Base-by-base conservation (phyloP, 2,329 filamentous ascomycete genomes). In the Gaeumannomyces sp. region DNA sequence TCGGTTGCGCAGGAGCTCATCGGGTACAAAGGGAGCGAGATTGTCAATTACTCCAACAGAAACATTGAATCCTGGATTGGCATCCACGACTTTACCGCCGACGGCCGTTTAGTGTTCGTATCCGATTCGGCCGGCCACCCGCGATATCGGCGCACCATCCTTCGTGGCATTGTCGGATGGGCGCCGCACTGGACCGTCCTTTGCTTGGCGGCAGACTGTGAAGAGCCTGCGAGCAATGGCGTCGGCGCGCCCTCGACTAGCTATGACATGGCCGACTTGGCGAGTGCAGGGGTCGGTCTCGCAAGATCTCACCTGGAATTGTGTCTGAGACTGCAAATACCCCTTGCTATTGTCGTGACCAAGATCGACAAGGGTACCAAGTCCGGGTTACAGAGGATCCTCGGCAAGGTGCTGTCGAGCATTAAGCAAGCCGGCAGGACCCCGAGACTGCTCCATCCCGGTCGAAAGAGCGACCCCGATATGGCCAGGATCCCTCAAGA, bases 21-120 rank as follows among this genome's bases (percentile, higher is more conserved):
- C 67, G 95, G 95, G 10, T 99, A 98, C 74, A 82, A 84, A 58
- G 78, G 80, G 4, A 72, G 72, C 31, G 72, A 73, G 13, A 82
- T 95, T 56, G 81, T 96, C 71, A 98, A 97, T 73, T 98, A 96
- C 74, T 89, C 91, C 3, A 89, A 90, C 66, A 89, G 88, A 19
- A 92, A 97, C 72, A 89, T 97, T 60, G 91, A 92, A 66, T 93
- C 93, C 0, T 99, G 95, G 95, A 88, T 91, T 64, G 94, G 97
- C 73, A 95, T 98, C 63, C 95, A 99, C 74, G 89, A 91, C 53
- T 85, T 88, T 61, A 86, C 92, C 0, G 86, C 89, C 66, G 78
- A 83, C 66, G 91, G 89, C 3, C 88, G 93, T 27, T 78, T 99
- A 4, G 92, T 95, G 6, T 93, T 97, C 69, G 81, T 98, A 8